Conservation (phyloP, 2,329 filamentous ascomycete genomes). For the Diaporthe vexans region DNA sequence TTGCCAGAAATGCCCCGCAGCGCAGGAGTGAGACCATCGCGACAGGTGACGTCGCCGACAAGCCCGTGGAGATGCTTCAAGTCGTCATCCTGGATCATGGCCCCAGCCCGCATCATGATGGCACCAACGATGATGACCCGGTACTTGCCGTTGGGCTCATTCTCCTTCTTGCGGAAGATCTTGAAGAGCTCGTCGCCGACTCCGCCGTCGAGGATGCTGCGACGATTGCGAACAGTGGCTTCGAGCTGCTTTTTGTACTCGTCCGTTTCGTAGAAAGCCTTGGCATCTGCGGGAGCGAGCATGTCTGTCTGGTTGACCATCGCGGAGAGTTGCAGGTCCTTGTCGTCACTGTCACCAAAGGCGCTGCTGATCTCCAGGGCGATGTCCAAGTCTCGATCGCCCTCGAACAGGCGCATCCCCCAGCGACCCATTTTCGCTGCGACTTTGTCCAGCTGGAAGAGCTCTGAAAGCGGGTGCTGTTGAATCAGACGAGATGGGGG, state of each 20-base stretch:
- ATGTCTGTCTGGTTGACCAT: constrained; percentile 31
- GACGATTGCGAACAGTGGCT: not conserved
- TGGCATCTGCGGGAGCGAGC: not conserved
- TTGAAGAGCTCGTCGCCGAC: constrained; percentile 35
- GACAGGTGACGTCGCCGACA: constrained; percentile 37
- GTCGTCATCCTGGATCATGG: constrained; percentile 44
- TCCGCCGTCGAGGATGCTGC: constrained; percentile 29
- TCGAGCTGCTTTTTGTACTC: constrained; percentile 28
- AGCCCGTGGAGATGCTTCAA: constrained; percentile 43
- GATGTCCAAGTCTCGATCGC: constrained; percentile 39
- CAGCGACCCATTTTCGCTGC: constrained; percentile 10
- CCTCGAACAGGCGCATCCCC: constrained; percentile 38
- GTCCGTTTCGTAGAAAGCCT: constrained; percentile 6
- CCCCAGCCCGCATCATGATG: constrained; percentile 46
- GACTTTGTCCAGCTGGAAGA: not conserved
- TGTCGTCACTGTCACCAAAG: not conserved
- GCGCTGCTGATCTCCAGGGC: constrained; percentile 17
- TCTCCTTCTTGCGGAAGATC: constrained; percentile 31
- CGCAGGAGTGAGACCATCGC: not conserved
- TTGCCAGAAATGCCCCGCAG: not conserved
- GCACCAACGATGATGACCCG: constrained; percentile 43
- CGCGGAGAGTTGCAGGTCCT: not conserved
- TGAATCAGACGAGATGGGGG: not conserved
- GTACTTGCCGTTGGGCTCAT: constrained; percentile 48
- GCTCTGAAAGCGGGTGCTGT: too few relatives aligned